Percentiles rank a stretch among this genome's conserved stretches.
Evolutionary conservation across 306 rosid genomes (phyloP).

Genomic region (Gastrolobium villosum): DNA sequence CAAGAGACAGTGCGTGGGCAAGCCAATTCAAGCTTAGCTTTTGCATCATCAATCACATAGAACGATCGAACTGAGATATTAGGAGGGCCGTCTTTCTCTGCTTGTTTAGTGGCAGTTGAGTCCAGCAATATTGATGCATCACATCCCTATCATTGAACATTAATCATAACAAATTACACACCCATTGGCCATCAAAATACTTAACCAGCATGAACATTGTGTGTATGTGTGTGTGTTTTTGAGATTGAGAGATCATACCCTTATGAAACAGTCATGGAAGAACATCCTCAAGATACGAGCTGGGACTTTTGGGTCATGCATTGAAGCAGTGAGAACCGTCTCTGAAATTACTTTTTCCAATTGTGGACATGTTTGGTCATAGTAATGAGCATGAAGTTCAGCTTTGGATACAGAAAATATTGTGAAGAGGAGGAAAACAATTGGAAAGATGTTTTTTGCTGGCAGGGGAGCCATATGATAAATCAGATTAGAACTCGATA

Average conservation of each 20-base stretch:
- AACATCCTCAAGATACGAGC: constrained; percentile 83
- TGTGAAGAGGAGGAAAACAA: constrained; percentile 48
- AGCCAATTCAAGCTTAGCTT: constrained; percentile 71
- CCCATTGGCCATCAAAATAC: background rate
- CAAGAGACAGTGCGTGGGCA: constrained; percentile 78
- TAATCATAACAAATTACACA: background rate
- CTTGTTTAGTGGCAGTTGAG: constrained; percentile 66
- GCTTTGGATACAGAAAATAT: constrained; percentile 54
- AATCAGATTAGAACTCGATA: background rate
- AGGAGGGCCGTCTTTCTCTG: constrained; percentile 89
- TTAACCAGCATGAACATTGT: constrained; percentile 28
- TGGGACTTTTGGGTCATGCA: constrained; percentile 76
- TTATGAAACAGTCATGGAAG: constrained; percentile 88
- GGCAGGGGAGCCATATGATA: constrained; percentile 54
- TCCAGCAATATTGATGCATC: constrained; percentile 82
- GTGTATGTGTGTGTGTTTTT: background rate
- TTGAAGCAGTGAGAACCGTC: constrained; percentile 66
- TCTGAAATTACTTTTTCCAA: constrained; percentile 68
- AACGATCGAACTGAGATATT: constrained; percentile 69
- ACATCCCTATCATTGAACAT: constrained; percentile 64
- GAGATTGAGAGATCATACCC: constrained; percentile 60
- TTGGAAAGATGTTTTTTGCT: constrained; percentile 38
- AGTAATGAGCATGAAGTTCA: constrained; percentile 56
- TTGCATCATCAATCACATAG: constrained; percentile 72
- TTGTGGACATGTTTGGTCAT: constrained; percentile 70